Base-by-base conservation (phyloP, 805 yeast genomes). In the Sungouiella thailandica region DNA sequence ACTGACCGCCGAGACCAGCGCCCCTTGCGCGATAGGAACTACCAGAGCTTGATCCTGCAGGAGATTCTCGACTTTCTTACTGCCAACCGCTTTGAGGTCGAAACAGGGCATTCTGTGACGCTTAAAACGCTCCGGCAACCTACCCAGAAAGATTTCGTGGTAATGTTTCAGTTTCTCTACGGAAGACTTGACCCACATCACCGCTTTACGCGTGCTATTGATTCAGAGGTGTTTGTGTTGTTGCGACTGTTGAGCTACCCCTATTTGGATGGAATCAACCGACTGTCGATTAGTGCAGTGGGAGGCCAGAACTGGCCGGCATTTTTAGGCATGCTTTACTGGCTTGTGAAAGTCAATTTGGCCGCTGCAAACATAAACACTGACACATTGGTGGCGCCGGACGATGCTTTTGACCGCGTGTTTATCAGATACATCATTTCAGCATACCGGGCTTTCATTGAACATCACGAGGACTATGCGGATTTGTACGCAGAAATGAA, bases 261-360 rank as follows among this genome's bases (percentile, higher is more conserved):
- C 2, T 86, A 81, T 53, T 57, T 86, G 37, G 94, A 83, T 25
- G 66, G 84, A 0, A 78, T 89, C 25, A 84, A 82, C 55, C 80
- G 88, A 50, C 81, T 93, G 1, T 94, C 86, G 52, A 80, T 88
- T 24, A 77, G 88, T 24, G 96, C 96, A 0, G 96, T 86, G 9
- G 96, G 96, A 5, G 95, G 95, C 2, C 78, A 82, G 31, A 79
- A 78, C 44, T 88, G 96, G 96, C 87, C 85, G 9, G 72, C 73
- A 6, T 84, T 86, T 44, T 56, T 88, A 26, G 95, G 93, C 1
- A 76, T 89, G 73, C 60, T 88, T 15, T 79, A 82, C 53, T 88
- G 96, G 96, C 54, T 88, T 28, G 77, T 82, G 4, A 76, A 76
- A 43, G 65, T 77, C 40, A 78, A 68, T 47, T 40, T 56, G 26